Evolutionary conservation across 495 filamentous ascomycete genomes (phyloP), one percentile per base, ranked within the genome.

Genomic region (Staphylotrichum longicolle): DNA sequence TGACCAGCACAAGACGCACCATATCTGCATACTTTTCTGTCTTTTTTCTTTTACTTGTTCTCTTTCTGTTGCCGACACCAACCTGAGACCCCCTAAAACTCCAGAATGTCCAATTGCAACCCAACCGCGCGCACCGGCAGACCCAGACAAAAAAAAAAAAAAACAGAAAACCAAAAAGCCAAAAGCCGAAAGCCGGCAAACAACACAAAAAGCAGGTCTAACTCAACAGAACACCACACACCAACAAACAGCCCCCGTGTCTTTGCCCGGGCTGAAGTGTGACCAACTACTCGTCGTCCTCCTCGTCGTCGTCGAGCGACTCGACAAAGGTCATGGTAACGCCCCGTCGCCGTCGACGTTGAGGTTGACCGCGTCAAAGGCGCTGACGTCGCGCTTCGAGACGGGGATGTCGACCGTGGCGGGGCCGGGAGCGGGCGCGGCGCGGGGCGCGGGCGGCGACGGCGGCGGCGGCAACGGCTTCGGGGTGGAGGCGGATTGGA

Each of bases 241-340:
- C 30, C 51, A 37, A 27, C 20, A 27, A 27, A 27, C 20, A 27
- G 20, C 20, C 20, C 20, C 20, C 1, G 20, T 27, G 20, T 27
- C 20, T 27, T 27, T 0, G 1, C 20, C 20, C 20, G 20, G 20
- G 20, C 1, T 27, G 20, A 27, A 27, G 20, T 27, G 20, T 39
- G 37, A 39, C 37, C 37, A 10, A 39, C 6, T 7, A 54, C 7
- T 53, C 34, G 2, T 47, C 54, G 14, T 39, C 54, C 34, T 60
- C 51, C 51, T 72, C 75, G 7, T 72, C 77, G 7, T 72, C 72
- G 49, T 72, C 71, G 27, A 75, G 64, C 41, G 74, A 71, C 70
- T 80, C 79, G 27, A 81, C 72, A 66, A 81, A 79, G 4, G 79
- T 80, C 70, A 81, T 77, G 62, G 77, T 80, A 39, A 79, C 72